phyloP scores from a whole-genome alignment of 441 rosid species.

The Adansonia madagascariensis region DNA sequence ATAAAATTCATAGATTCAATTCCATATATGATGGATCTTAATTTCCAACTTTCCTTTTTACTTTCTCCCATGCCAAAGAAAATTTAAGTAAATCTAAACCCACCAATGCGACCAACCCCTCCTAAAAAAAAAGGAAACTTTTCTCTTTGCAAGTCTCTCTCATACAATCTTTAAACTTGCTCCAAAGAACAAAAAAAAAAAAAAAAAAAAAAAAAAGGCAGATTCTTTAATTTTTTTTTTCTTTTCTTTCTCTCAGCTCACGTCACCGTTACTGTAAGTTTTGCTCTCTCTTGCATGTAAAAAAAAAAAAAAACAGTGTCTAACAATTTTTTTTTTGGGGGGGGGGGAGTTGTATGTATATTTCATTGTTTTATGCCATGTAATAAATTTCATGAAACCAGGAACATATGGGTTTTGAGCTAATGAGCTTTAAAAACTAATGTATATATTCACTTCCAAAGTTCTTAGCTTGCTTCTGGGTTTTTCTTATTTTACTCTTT shows the following conservation, averaged over 20 bases:
- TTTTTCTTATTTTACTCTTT: not conserved
- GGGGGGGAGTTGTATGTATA: no score
- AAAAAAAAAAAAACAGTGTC: not conserved
- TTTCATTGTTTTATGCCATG: not conserved
- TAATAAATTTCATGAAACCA: not conserved
- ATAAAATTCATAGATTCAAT: no score
- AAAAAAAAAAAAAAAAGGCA: not conserved
- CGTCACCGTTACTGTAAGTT: slow-evolving; percentile 13
- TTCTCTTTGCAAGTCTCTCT: slow-evolving; percentile 20
- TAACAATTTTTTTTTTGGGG: not conserved
- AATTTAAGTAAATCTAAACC: not conserved
- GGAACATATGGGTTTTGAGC: not conserved
- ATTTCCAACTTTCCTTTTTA: not conserved
- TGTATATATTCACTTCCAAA: slow-evolving; percentile 23
- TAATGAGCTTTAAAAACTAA: not conserved
- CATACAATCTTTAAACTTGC: not conserved
- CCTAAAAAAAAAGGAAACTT: not conserved
- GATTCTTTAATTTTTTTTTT: not conserved
- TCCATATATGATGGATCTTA: not conserved
- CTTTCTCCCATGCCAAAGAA: not conserved
- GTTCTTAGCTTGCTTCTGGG: slow-evolving; percentile 25
- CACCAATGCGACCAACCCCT: not conserved
- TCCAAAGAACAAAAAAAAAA: not conserved
- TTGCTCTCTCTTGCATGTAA: not conserved
- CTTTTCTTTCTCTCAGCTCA: not conserved